Evolutionary conservation across 1,139 yeast species (phyloP).

Genomic region (Geotrichum cucujoidarum): DNA sequence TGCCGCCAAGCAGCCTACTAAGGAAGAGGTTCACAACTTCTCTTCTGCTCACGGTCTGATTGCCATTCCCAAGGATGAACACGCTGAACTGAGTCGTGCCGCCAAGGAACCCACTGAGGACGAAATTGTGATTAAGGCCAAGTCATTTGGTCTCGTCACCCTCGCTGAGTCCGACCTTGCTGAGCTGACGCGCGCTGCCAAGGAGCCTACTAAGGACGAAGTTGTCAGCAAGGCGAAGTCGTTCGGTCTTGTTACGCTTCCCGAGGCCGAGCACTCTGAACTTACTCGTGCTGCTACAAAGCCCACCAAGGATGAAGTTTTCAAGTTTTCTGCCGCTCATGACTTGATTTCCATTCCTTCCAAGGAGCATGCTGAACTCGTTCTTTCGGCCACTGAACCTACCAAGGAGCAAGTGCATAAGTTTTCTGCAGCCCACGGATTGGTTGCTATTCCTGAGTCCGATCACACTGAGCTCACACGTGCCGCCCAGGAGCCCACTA

Average conservation of each 20-base stretch:
- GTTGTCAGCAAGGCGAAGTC: slow-evolving; percentile 15
- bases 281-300: slow-evolving; percentile 17
- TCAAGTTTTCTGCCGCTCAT: slow-evolving; percentile 42
- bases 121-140: slow-evolving; percentile 16
- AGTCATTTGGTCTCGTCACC: slow-evolving; percentile 25
- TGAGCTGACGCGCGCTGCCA: slow-evolving; percentile 16
- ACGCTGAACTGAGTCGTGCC: slow-evolving; percentile 5
- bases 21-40: slow-evolving; percentile 22
- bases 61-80: slow-evolving; percentile 29
- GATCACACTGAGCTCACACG: slow-evolving; percentile 22
- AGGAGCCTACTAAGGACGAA: slow-evolving; percentile 18
- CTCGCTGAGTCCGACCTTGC: slow-evolving; percentile 35
- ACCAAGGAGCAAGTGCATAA: slow-evolving; percentile 30
- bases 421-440: slow-evolving; percentile 30
- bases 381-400: slow-evolving; percentile 1
- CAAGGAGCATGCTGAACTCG: slow-evolving; percentile 8
- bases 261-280: slow-evolving; percentile 7
- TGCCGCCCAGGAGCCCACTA: slow-evolving; percentile 25
- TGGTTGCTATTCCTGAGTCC: slow-evolving; percentile 32
- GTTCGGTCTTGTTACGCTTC: slow-evolving; percentile 10
- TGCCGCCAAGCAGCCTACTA: slow-evolving; percentile 31
- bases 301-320: slow-evolving; percentile 39
- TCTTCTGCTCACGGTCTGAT: slow-evolving; percentile 33
- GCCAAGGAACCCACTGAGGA: slow-evolving; percentile 19
- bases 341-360: slow-evolving; percentile 27